Evolutionary conservation across 2,329 filamentous ascomycete species (phyloP).

Genomic region (Rachicladosporium sp.): DNA sequence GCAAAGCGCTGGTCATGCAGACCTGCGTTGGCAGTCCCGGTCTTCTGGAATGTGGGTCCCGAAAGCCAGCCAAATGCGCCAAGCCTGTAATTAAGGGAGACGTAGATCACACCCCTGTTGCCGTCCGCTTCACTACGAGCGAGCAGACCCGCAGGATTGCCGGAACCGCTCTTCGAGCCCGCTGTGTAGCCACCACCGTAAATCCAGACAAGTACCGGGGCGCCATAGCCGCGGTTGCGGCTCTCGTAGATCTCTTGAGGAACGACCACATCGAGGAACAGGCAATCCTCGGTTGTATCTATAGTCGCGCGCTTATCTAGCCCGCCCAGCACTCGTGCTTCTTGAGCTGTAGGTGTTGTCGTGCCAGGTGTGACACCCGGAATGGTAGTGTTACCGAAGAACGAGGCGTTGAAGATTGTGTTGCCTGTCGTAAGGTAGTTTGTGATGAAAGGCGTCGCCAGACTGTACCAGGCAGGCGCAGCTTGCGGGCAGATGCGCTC

Average conservation of each 20-base stretch:
- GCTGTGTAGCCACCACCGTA: slow-evolving; percentile 36
- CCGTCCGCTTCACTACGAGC: slow-evolving; percentile 27
- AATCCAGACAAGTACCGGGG: slow-evolving; percentile 32
- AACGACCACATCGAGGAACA: slow-evolving; percentile 29
- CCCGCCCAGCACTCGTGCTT: background rate
- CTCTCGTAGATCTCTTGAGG: slow-evolving; percentile 21
- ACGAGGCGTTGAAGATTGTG: slow-evolving; percentile 9
- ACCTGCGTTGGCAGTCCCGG: slow-evolving; percentile 38
- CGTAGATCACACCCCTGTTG: slow-evolving; percentile 31
- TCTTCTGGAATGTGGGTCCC: slow-evolving; percentile 30
- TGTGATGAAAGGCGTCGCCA: slow-evolving; percentile 23
- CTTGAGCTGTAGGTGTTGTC: too few species aligned
- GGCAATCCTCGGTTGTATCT: slow-evolving; percentile 26
- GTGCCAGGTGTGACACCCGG: too few species aligned
- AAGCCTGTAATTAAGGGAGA: slow-evolving; percentile 39
- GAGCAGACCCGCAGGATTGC: slow-evolving; percentile 29
- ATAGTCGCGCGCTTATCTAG: slow-evolving; percentile 1
- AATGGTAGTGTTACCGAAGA: slow-evolving; percentile 12
- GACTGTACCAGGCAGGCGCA: slow-evolving; percentile 30
- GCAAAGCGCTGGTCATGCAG: slow-evolving; percentile 44
- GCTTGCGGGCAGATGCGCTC: slow-evolving; percentile 35
- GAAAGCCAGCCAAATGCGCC: slow-evolving; percentile 38
- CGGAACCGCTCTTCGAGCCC: slow-evolving; percentile 26
- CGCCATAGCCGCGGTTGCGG: slow-evolving; percentile 19
- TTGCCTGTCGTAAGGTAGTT: slow-evolving; percentile 21